Conservation (phyloP, 2,329 filamentous ascomycete species). For the Aureobasidium lini region DNA sequence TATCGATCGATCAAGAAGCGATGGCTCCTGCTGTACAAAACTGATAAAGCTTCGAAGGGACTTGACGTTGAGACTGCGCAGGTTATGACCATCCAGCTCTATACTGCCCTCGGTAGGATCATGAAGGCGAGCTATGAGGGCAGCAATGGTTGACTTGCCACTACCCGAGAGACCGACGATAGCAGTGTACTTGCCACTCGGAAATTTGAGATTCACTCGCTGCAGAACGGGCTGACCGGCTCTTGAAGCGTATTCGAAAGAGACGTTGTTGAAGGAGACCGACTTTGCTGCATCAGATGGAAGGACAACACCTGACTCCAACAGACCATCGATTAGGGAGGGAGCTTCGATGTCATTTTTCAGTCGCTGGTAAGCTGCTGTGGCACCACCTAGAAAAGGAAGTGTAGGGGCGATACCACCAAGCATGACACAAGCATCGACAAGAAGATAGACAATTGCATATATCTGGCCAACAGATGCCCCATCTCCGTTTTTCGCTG, state of each 20-base stretch:
- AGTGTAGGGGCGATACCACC: neutral
- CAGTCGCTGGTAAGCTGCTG: neutral
- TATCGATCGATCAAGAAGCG: conserved; percentile 34
- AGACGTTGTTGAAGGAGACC: conserved; percentile 54
- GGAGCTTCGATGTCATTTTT: neutral
- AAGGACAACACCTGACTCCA: neutral
- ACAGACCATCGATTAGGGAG: neutral
- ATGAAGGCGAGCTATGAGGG: conserved; percentile 39
- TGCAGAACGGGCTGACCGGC: conserved; percentile 30
- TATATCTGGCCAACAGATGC: neutral
- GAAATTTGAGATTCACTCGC: conserved; percentile 28
- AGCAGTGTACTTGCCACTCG: conserved; percentile 34
- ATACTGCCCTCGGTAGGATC: conserved; percentile 33
- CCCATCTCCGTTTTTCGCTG: neutral
- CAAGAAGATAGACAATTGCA: neutral
- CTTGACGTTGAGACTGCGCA: conserved; percentile 30
- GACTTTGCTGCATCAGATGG: neutral
- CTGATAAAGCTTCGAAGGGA: conserved; percentile 31
- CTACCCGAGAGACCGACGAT: conserved; percentile 40
- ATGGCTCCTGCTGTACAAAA: conserved; percentile 37
- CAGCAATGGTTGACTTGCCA: conserved; percentile 37
- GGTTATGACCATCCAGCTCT: conserved; percentile 33
- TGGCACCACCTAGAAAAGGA: neutral
- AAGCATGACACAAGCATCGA: neutral
- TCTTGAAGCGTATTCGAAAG: conserved; percentile 61